These are phyloP conservation scores for Ampelomyces quisqualis DNA, from an alignment of 2,329 filamentous ascomycete species.

Conservation along the genomic window DNA sequence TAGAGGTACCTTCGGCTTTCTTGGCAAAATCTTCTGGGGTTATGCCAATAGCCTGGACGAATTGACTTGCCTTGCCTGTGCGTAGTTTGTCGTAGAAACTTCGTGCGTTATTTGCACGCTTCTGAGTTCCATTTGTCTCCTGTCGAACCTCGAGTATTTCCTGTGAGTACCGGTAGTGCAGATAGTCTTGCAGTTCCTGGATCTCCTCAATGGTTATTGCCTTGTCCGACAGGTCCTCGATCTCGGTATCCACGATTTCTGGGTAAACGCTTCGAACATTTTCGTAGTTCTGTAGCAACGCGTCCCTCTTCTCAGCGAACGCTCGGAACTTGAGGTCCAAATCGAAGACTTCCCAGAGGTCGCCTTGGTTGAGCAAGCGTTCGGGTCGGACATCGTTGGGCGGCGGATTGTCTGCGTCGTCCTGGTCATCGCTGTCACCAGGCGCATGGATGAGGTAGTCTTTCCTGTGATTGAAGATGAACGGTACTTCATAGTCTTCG, in stretches of 20 bases:
- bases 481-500: conserved; percentile 92
- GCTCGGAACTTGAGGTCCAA: conserved; percentile 94
- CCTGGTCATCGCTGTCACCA: conserved; percentile 59
- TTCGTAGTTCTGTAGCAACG: conserved; percentile 75
- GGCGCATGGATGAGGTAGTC: conserved; percentile 94
- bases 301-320: conserved; percentile 85
- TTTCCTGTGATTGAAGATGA: conserved; percentile 97
- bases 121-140: conserved; percentile 66
- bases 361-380: conserved; percentile 86
- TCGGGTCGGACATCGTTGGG: conserved; percentile 76
- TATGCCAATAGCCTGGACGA: conserved; percentile 89
- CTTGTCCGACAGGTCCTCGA: conserved; percentile 78
- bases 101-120: conserved; percentile 79
- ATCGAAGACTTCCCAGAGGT: conserved; percentile 93
- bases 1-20: conserved; percentile 77
- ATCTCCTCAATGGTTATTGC: conserved; percentile 91
- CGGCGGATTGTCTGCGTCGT: conserved; percentile 64
- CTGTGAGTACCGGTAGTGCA: conserved; percentile 88
- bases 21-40: conserved; percentile 83
- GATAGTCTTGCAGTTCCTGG: conserved; percentile 93
- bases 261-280: conserved; percentile 62
- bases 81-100: conserved; percentile 82
- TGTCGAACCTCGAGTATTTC: conserved; percentile 78
- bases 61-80: conserved; percentile 72
- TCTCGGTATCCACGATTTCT: conserved; percentile 68